phyloP scores from a whole-genome alignment of 192 early-diverging fungal genomes.

The Glomus cerebriforme region DNA sequence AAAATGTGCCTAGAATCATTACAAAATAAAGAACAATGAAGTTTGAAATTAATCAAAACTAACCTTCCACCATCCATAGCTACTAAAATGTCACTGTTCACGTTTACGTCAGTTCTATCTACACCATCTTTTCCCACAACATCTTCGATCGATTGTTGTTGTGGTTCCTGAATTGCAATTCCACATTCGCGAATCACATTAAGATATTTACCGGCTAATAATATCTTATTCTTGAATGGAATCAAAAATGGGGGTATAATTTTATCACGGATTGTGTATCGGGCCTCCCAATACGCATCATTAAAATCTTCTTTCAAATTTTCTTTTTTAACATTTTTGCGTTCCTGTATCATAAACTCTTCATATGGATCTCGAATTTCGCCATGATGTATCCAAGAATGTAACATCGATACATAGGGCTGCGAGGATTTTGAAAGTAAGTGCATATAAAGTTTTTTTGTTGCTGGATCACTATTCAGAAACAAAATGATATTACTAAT shows the following conservation, averaged over 20 bases:
- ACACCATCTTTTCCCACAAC: constrained; percentile 22
- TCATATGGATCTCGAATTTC: constrained; percentile 84
- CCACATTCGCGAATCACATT: constrained; percentile 91
- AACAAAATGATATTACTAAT: not conserved
- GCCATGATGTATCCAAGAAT: constrained; percentile 87
- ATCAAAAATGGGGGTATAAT: constrained; percentile 78
- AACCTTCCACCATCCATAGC: constrained; percentile 59
- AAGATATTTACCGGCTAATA: constrained; percentile 92
- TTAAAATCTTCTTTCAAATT: constrained; percentile 76
- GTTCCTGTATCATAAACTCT: constrained; percentile 93
- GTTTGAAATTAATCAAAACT: no score
- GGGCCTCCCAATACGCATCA: constrained; percentile 81
- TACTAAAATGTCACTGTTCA: constrained; percentile 51
- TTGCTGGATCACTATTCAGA: constrained; percentile 60
- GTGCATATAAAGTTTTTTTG: constrained; percentile 77
- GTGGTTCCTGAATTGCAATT: constrained; percentile 44
- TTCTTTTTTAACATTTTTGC: constrained; percentile 57
- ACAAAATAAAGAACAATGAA: not conserved
- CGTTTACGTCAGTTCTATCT: constrained; percentile 32
- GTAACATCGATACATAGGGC: constrained; percentile 83
- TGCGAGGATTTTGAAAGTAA: constrained; percentile 74
- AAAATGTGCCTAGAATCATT: not conserved
- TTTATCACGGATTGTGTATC: constrained; percentile 69
- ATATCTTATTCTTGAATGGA: constrained; percentile 74
- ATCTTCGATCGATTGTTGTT: constrained; percentile 35